phyloP scores from a whole-genome alignment of 2,329 filamentous ascomycete species.

The Venturia nashicola region DNA sequence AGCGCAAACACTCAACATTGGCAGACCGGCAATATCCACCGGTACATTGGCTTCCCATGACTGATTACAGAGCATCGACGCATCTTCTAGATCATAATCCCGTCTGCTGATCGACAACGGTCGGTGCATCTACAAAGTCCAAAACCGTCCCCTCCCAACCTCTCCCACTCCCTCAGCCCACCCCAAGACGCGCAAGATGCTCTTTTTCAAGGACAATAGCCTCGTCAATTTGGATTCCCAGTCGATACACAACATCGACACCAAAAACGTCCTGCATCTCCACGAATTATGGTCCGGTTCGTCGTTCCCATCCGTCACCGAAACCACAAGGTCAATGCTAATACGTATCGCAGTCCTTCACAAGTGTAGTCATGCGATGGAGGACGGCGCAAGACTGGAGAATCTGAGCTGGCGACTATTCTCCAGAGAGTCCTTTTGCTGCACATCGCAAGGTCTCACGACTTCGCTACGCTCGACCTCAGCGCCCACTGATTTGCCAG shows the following conservation, averaged over 20 bases:
- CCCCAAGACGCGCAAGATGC: conserved; percentile 44
- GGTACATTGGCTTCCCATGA: background rate
- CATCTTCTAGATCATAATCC: background rate
- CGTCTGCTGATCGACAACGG: background rate
- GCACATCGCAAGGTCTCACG: conserved; percentile 39
- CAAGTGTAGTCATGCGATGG: conserved; percentile 84
- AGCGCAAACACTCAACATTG: background rate
- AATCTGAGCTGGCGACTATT: conserved; percentile 94
- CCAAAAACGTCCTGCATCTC: conserved; percentile 79
- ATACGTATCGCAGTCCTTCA: conserved; percentile 60
- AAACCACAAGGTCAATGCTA: conserved; percentile 4
- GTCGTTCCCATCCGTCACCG: conserved; percentile 21
- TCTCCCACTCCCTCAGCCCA: background rate
- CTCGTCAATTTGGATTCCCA: conserved; percentile 85
- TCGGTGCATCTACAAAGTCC: background rate
- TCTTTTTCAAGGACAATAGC: conserved; percentile 54
- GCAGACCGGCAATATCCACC: background rate
- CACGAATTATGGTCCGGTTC: conserved; percentile 96
- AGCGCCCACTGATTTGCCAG: conserved; percentile 23
- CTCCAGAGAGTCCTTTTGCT: conserved; percentile 89
- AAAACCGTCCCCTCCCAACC: too few species aligned
- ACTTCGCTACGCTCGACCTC: conserved; percentile 15
- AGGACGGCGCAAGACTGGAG: conserved; percentile 83
- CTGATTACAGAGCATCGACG: background rate
- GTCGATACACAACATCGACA: conserved; percentile 91